Conservation (phyloP, 139 green algal genomes). For the Chara braunii region DNA sequence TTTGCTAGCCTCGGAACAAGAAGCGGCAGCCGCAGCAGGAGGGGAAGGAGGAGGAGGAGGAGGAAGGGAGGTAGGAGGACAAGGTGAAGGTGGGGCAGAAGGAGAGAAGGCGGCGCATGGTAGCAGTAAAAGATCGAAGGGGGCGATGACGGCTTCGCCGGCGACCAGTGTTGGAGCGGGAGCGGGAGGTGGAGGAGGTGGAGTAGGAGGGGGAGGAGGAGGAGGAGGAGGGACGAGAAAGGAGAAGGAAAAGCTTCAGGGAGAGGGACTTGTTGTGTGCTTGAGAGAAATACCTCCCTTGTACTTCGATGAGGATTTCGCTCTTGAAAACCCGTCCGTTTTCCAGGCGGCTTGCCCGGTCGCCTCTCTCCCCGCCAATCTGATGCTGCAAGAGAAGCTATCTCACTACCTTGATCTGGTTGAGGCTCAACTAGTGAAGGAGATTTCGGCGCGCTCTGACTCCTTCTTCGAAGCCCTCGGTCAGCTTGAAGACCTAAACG, state of each 20-base stretch:
- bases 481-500: slow-evolving; percentile 61
- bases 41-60: background rate
- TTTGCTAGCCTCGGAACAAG: no score
- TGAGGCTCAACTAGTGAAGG: slow-evolving; percentile 38
- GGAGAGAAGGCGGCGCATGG: no score
- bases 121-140: background rate
- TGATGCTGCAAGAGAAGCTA: slow-evolving; percentile 44
- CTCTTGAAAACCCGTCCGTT: slow-evolving; percentile 20
- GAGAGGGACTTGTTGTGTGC: slow-evolving; percentile 33
- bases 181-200: background rate
- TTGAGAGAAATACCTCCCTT: slow-evolving; percentile 33
- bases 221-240: background rate
- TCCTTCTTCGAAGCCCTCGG: slow-evolving; percentile 53
- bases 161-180: no score
- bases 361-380: slow-evolving; percentile 10
- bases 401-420: slow-evolving; percentile 46
- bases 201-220: background rate
- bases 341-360: slow-evolving; percentile 29
- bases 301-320: slow-evolving; percentile 42
- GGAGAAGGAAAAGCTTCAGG: slow-evolving; percentile 7
- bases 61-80: background rate
- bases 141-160: background rate
- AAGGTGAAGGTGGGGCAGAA: background rate
- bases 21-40: background rate
- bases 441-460: slow-evolving; percentile 39